Evolutionary conservation across 352 stramenopile species (phyloP).

Genomic region (Nothophytophthora sp.): DNA sequence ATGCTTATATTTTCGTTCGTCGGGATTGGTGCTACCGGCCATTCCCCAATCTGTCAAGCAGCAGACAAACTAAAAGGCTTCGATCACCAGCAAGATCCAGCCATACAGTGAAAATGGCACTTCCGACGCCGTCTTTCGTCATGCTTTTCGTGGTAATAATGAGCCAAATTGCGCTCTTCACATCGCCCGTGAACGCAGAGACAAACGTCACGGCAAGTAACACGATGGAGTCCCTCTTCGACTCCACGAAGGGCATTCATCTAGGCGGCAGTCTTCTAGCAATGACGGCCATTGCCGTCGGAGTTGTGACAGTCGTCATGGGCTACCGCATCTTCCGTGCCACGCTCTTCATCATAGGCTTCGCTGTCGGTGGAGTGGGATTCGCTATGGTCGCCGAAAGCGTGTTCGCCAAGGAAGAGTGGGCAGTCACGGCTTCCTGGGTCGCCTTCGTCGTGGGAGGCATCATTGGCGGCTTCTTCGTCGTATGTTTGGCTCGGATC

Average conservation of each 20-base stretch:
- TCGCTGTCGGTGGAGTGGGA: conserved; percentile 33
- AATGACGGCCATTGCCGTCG: conserved; percentile 35
- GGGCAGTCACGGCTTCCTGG: conserved; percentile 43
- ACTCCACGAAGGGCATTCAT: conserved; percentile 38
- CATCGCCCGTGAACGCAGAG: neutral
- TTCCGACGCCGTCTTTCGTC: neutral
- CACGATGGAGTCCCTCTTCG: conserved; percentile 37
- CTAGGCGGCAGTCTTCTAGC: conserved; percentile 37
- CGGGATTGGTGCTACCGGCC: too few species aligned
- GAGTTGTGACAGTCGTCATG: conserved; percentile 35
- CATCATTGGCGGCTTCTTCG: conserved; percentile 30
- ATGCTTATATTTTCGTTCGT: too few species aligned
- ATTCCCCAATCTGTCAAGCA: too few species aligned
- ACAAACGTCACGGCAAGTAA: conserved; percentile 11
- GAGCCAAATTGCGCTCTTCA: neutral
- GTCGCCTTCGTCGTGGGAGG: conserved; percentile 42
- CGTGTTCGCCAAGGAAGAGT: conserved; percentile 28
- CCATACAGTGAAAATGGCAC: too few species aligned
- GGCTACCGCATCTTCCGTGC: conserved; percentile 57
- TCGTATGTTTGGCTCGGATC: conserved; percentile 31
- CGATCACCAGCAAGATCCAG: neutral
- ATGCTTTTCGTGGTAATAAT: neutral
- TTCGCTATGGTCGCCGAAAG: conserved; percentile 30
- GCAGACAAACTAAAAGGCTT: conserved; percentile 8
- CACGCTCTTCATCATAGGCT: conserved; percentile 44